These are phyloP conservation scores for Claviceps sp. DNA, from an alignment of 2,329 filamentous ascomycete species.

Conservation along the genomic window DNA sequence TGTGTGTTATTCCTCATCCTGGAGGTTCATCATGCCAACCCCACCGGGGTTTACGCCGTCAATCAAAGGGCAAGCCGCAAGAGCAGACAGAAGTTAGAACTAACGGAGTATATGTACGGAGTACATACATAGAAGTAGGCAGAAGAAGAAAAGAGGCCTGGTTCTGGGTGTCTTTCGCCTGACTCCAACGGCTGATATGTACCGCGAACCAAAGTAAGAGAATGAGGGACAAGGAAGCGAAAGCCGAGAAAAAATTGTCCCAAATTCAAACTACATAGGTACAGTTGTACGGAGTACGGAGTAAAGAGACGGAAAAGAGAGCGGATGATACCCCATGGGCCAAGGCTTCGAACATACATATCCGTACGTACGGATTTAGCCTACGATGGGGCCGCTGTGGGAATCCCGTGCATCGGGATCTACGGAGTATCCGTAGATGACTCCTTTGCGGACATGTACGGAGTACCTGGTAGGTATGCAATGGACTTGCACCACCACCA, in stretches of 20 bases:
- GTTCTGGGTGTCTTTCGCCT: not conserved
- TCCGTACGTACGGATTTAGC: not conserved
- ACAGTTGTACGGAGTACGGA: no score
- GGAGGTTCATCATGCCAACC: not conserved
- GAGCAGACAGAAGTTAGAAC: not conserved
- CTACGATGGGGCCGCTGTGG: not conserved
- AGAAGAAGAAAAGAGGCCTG: not conserved
- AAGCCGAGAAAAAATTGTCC: no score
- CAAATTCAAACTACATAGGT: no score
- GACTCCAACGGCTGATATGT: no score
- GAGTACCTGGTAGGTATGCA: no score
- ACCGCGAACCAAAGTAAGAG: not conserved
- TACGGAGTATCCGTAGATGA: no score
- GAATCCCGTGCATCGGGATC: not conserved
- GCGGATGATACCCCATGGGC: not conserved
- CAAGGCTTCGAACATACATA: no score
- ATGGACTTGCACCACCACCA: no score
- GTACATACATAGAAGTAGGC: not conserved
- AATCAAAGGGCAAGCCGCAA: not conserved
- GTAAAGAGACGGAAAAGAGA: not conserved
- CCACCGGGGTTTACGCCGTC: no score
- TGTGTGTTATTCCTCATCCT: not conserved
- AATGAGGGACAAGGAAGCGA: not conserved
- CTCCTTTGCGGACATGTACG: no score
- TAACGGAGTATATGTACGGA: not conserved